phyloP scores from a whole-genome alignment of 768 basidiomycete species.

The Sarcodon aspratus region DNA sequence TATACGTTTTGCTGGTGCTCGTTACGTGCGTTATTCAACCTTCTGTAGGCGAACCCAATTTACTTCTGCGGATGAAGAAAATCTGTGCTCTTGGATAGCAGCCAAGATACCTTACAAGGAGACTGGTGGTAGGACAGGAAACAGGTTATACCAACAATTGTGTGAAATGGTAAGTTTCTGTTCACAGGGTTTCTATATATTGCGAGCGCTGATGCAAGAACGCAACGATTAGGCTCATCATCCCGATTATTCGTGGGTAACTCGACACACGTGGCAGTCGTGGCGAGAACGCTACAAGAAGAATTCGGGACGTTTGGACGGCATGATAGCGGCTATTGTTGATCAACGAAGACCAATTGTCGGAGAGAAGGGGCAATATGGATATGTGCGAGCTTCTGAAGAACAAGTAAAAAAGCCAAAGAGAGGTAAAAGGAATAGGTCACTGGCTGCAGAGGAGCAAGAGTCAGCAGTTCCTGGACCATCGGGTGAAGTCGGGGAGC shows the following conservation, averaged over 20 bases:
- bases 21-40: not conserved
- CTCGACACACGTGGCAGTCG: constrained; percentile 80
- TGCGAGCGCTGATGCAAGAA: not conserved
- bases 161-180: constrained; percentile 46
- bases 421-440: constrained; percentile 5
- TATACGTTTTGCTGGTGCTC: not conserved
- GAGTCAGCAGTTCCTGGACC: constrained; percentile 4
- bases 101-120: constrained; percentile 76
- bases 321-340: constrained; percentile 52
- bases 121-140: constrained; percentile 73
- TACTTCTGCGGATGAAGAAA: constrained; percentile 64
- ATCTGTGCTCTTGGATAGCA: constrained; percentile 71
- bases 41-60: constrained; percentile 60
- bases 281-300: constrained; percentile 89
- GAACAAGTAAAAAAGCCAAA: constrained; percentile 42
- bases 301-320: constrained; percentile 57
- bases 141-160: constrained; percentile 73
- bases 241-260: constrained; percentile 71
- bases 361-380: constrained; percentile 76
- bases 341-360: constrained; percentile 54
- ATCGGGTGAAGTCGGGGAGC: constrained; percentile 4
- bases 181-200: not conserved
- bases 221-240: constrained; percentile 37
- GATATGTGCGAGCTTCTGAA: constrained; percentile 67
- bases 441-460: constrained; percentile 3